Evolutionary conservation across 2,329 filamentous ascomycete species (phyloP).

Genomic region (Arthrinium phaeospermum): DNA sequence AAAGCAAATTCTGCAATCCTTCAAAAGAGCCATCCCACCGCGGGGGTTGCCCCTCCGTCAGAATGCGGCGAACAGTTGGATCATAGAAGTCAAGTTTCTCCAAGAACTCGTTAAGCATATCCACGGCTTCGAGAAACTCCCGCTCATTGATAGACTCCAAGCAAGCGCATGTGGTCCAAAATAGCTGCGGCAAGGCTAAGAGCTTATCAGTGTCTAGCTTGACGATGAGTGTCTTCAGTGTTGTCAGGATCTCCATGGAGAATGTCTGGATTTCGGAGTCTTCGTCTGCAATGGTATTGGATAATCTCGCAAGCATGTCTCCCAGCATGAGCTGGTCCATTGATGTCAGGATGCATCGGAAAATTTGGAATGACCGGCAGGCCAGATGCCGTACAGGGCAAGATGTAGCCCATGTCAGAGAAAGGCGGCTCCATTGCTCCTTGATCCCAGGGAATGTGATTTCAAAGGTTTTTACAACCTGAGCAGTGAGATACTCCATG

Average conservation of each 20-base stretch:
- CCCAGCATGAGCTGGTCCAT: slow-evolving; percentile 93
- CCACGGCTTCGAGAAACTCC: slow-evolving; percentile 89
- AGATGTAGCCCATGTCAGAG: slow-evolving; percentile 93
- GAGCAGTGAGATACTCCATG: slow-evolving; percentile 83
- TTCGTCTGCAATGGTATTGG: slow-evolving; percentile 96
- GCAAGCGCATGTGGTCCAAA: slow-evolving; percentile 97
- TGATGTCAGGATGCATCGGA: slow-evolving; percentile 89
- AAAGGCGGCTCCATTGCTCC: slow-evolving; percentile 88
- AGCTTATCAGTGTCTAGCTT: slow-evolving; percentile 82
- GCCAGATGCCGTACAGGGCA: slow-evolving; percentile 94
- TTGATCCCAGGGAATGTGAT: slow-evolving; percentile 84
- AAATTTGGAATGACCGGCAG: slow-evolving; percentile 96
- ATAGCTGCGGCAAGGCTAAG: slow-evolving; percentile 89
- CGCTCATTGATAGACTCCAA: slow-evolving; percentile 95
- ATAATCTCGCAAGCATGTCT: slow-evolving; percentile 93
- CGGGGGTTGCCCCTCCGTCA: slow-evolving; percentile 79
- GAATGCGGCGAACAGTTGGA: slow-evolving; percentile 68
- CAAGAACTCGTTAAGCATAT: slow-evolving; percentile 88
- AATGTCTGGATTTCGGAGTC: slow-evolving; percentile 95
- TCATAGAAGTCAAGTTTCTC: slow-evolving; percentile 82
- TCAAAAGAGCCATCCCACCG: slow-evolving; percentile 91
- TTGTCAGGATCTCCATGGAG: slow-evolving; percentile 96
- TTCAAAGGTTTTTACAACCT: slow-evolving; percentile 86
- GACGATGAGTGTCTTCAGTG: slow-evolving; percentile 86
- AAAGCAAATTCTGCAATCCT: slow-evolving; percentile 82